Conservation (phyloP, 345 rosid genomes). For the Boechera stricta region DNA sequence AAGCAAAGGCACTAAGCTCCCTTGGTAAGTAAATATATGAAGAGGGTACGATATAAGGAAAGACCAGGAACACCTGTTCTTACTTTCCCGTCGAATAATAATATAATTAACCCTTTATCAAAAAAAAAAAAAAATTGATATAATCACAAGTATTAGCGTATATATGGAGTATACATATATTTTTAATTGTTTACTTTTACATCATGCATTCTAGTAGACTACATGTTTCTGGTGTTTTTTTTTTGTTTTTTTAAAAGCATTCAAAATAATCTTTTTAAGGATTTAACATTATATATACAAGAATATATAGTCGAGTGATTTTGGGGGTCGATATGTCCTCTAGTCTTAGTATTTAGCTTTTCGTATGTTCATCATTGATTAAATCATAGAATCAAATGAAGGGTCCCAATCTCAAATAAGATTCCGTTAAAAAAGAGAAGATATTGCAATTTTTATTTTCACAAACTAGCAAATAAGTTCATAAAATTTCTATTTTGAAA, state of each 20-base stretch:
- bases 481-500: background rate
- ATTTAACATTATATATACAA: background rate
- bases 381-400: constrained; percentile 3
- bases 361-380: background rate
- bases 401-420: background rate
- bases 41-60: background rate
- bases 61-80: background rate
- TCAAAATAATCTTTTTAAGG: background rate
- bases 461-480: background rate
- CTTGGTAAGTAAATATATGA: background rate
- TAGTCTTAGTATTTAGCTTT: background rate
- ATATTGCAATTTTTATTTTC: no score
- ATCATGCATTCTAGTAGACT: background rate
- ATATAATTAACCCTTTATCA: no score
- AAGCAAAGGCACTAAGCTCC: background rate
- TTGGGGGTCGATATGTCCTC: background rate
- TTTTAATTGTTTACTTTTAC: background rate
- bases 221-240: background rate
- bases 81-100: background rate
- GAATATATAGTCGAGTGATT: background rate
- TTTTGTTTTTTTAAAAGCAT: background rate
- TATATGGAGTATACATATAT: background rate
- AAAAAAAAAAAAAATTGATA: background rate
- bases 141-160: background rate
- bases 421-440: background rate